Evolutionary conservation across 805 yeast species (phyloP).

Genomic region (Ogataea nonfermentans): DNA sequence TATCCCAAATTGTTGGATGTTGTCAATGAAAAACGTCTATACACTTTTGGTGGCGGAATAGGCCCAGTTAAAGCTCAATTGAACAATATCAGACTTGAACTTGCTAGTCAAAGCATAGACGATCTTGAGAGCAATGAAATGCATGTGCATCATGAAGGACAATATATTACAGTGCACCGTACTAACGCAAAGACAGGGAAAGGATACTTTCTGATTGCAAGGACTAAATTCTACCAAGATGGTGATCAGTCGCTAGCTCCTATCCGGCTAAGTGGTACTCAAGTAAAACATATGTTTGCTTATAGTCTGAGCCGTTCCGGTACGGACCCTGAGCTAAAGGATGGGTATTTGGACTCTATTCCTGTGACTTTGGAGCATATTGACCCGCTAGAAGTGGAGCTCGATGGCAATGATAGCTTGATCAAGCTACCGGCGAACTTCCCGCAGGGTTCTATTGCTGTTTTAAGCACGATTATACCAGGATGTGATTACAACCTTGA

Average conservation of each 20-base stretch:
- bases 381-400: constrained; percentile 46
- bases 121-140: constrained; percentile 65
- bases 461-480: constrained; percentile 67
- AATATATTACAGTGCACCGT: constrained; percentile 87
- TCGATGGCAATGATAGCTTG: constrained; percentile 43
- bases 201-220: constrained; percentile 86
- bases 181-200: constrained; percentile 78
- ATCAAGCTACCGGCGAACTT: constrained; percentile 62
- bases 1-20: constrained; percentile 80
- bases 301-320: constrained; percentile 56
- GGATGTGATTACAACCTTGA: constrained; percentile 67
- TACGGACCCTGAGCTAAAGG: constrained; percentile 43
- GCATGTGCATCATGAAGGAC: constrained; percentile 93
- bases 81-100: constrained; percentile 53
- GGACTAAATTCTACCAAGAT: constrained; percentile 66
- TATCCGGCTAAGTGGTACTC: constrained; percentile 56
- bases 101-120: constrained; percentile 59
- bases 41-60: constrained; percentile 64
- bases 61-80: constrained; percentile 64
- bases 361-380: constrained; percentile 62
- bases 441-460: constrained; percentile 89
- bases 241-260: constrained; percentile 57
- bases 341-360: constrained; percentile 52
- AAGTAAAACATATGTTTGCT: constrained; percentile 54
- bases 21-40: constrained; percentile 70